Evolutionary conservation across 768 basidiomycete species (phyloP), one percentile per base, ranked within the genome.

Genomic region (Boletus fagicola): DNA sequence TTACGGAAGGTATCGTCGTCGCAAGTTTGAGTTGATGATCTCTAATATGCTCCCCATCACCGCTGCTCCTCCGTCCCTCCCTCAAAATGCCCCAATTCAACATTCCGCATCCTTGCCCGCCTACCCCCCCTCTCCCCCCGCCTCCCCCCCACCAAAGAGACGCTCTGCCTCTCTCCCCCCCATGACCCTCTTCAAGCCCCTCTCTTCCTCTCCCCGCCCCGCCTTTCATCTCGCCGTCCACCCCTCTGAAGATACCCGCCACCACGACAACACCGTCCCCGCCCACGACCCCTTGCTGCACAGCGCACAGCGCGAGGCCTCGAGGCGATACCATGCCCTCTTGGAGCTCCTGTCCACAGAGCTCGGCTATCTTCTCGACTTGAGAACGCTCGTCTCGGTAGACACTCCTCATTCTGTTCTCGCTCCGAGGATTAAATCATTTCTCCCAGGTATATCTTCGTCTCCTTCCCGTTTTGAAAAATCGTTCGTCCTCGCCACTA

Each of bases 271-370:
- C 16, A 28, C 54, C 11, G 8, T 33, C 16, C 5, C 38, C 5
- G 22, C 26, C 18, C 46, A n/a, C 11, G 11, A 49, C 53, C n/a
- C 51, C 18, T 10, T 33, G 28, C n/a, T 15, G 1, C 31, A 46
- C 43, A 24, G 36, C 20, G 11, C 49, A 7, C 53, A 57, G 13
- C 53, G 55, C 35, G 84, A 86, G 48, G 66, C 76, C 36, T 62
- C 77, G 15, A 70, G 84, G 49, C 79, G 76, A 54, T 87, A 81
- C 60, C 87, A 97, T 65, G 89, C 92, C 7, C 80, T 98, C 49
- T 78, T 84, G 62, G 96, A 98, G 73, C 76, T 98, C 40, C 79
- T 98, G 26, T 78, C 83, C 56, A 95, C 94, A 1, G 96, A 98
- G 76, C 76, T 84, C 20, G 84, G 84, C 8, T 98, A 98, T 70